Conservation (phyloP, 2,329 filamentous ascomycete species). For the Fusarium coffeatum region DNA sequence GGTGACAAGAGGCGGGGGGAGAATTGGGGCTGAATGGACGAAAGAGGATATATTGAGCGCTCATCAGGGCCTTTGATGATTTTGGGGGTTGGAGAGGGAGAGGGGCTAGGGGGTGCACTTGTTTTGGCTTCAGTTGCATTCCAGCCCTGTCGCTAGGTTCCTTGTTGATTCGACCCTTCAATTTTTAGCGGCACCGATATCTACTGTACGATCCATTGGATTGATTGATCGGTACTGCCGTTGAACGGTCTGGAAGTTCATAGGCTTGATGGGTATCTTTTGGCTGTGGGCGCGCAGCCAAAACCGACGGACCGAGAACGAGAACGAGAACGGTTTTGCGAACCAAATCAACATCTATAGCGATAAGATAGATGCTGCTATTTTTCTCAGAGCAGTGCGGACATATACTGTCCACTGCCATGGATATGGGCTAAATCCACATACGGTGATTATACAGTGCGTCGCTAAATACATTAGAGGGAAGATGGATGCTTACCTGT, state of each 20-base stretch:
- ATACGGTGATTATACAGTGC: slow-evolving; percentile 26
- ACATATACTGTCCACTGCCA: not conserved
- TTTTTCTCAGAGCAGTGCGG: not conserved
- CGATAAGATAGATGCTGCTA: not conserved
- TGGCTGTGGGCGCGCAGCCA: slow-evolving; percentile 6
- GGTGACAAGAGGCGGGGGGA: slow-evolving; percentile 12
- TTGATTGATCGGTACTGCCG: slow-evolving; percentile 10
- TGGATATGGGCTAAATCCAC: not conserved
- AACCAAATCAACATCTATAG: not conserved
- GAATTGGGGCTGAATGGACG: slow-evolving; percentile 2
- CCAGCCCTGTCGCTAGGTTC: slow-evolving; percentile 1
- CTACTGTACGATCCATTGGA: not conserved
- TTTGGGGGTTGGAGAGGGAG: not conserved
- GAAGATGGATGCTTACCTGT: not conserved
- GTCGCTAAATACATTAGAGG: not conserved
- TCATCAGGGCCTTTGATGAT: slow-evolving; percentile 13
- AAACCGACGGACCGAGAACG: not conserved
- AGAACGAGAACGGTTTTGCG: slow-evolving; percentile 8
- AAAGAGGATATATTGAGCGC: slow-evolving; percentile 19
- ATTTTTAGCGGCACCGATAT: not conserved
- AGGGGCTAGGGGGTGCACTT: not conserved
- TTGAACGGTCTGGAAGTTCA: slow-evolving; percentile 20
- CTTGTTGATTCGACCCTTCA: not conserved
- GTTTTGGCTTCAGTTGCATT: not conserved
- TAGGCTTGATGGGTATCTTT: not conserved